Base-by-base conservation (phyloP, 352 stramenopile species). In the Phytopythium sindhum region DNA sequence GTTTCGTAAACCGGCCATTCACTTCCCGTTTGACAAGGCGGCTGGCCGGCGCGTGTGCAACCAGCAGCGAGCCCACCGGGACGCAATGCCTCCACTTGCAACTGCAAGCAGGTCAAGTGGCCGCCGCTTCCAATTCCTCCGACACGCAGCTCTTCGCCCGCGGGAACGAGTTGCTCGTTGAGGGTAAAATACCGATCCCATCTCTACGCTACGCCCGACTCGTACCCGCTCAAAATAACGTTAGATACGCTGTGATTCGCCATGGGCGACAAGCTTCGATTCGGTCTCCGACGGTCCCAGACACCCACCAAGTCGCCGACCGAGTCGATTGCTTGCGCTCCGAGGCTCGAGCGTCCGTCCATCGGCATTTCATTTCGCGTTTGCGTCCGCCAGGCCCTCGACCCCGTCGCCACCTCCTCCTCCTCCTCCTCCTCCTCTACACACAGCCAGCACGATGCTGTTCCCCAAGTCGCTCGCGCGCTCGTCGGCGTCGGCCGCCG, bases 401-500 rank as follows among this genome's bases (percentile, higher is more conserved):
- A 45, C 14, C 17, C n/a, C 2, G 6, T 7, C 44, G 9, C 44
- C 44, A 1, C n/a, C 45, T 33, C 23, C 45, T 2, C 24, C 45
- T 53, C 45, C 10, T 11, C n/a, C 23, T 21, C 45, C 42, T 50
- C 42, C 42, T 2, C 42, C 42, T 50, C 44, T n/a, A 33, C 11
- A 19, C 45, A 3, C 31, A 3, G n/a, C 31, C 31, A 35, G 8
- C 2, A 28, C 23, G 10, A 57, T 57, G 51, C 51, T 57, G 28
- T 57, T 41, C 28, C 31, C 51, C 23, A 7, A 6, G 51, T 67
- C 65, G 15, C 58, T 77, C 50, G 56, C 66, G 39, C 51, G 57
- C 63, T 65, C 71, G 14, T 57, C 65, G 21, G 54, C 64, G 7
- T n/a, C 56, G 28, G 23, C 48, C 48, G 61, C 39, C 31, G 9